phyloP scores from a whole-genome alignment of 2,329 filamentous ascomycete genomes.

The Anisogramma anomala region DNA sequence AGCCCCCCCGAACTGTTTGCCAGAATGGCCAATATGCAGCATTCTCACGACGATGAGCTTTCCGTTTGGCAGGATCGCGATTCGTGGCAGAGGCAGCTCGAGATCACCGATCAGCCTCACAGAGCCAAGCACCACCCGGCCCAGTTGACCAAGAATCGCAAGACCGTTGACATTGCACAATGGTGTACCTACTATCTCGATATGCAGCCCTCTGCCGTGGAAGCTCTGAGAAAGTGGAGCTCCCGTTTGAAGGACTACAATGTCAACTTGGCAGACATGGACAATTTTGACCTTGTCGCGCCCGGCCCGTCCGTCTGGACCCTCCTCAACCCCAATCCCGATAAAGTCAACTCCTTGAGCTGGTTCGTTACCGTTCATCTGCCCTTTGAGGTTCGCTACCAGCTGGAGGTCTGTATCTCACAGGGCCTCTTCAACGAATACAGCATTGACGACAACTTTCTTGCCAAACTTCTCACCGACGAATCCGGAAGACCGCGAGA shows the following conservation, averaged over 20 bases:
- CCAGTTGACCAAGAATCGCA: slow-evolving; percentile 26
- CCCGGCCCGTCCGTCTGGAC: slow-evolving; percentile 8
- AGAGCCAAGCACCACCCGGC: slow-evolving; percentile 25
- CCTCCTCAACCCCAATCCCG: slow-evolving; percentile 4
- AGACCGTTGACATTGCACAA: slow-evolving; percentile 40
- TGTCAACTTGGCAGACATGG: slow-evolving; percentile 30
- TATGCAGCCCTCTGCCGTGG: slow-evolving; percentile 23
- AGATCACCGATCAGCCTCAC: slow-evolving; percentile 28
- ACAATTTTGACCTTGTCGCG: slow-evolving; percentile 4
- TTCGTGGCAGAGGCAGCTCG: slow-evolving; percentile 37
- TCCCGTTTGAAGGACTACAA: slow-evolving; percentile 61
- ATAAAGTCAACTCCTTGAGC: slow-evolving; percentile 13
- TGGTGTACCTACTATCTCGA: slow-evolving; percentile 46
- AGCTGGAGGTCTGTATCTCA: slow-evolving; percentile 88
- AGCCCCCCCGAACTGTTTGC: slow-evolving; percentile 38
- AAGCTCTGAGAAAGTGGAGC: slow-evolving; percentile 30
- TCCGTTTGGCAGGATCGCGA: slow-evolving; percentile 30
- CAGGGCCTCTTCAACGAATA: slow-evolving; percentile 66
- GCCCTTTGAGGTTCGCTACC: slow-evolving; percentile 68
- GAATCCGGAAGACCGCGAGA: slow-evolving; percentile 15
- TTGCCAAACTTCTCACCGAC: slow-evolving; percentile 43
- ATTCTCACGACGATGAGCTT: slow-evolving; percentile 24
- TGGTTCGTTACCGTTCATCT: slow-evolving; percentile 32
- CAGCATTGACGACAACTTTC: slow-evolving; percentile 56
- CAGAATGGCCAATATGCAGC: slow-evolving; percentile 23